Evolutionary conservation across 495 filamentous ascomycete genomes (phyloP).

Genomic region (Penicillium mononematosum): DNA sequence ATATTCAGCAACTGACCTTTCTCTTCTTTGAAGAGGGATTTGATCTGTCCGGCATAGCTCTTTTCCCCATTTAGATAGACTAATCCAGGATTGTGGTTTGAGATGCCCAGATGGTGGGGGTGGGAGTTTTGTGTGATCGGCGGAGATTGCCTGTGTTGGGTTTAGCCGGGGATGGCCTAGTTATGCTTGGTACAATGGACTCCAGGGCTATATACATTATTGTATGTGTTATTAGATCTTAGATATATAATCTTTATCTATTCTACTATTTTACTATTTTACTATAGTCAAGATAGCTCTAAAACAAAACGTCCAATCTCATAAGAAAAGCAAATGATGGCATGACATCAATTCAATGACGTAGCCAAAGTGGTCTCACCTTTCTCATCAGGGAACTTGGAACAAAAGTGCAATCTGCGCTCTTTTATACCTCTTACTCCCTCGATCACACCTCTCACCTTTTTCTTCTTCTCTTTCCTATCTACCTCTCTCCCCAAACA

Average conservation of each 20-base stretch:
- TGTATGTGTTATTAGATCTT: neutral
- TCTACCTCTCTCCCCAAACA: neutral
- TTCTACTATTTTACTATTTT: neutral
- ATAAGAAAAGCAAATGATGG: neutral
- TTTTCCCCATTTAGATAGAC: slow-evolving; percentile 33
- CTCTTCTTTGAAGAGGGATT: slow-evolving; percentile 33
- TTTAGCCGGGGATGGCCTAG: slow-evolving; percentile 13
- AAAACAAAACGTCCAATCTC: neutral
- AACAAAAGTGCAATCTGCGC: neutral
- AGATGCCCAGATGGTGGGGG: slow-evolving; percentile 5
- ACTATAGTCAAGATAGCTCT: neutral
- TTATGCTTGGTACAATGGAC: slow-evolving; percentile 7
- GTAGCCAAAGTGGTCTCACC: slow-evolving; percentile 15
- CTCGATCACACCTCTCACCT: neutral
- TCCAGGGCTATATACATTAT: too few species aligned
- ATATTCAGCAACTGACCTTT: slow-evolving; percentile 32
- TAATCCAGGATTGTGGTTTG: slow-evolving; percentile 1
- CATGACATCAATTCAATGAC: slow-evolving; percentile 48
- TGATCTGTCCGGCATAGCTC: slow-evolving; percentile 33
- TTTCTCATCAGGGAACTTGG: neutral
- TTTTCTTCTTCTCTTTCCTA: neutral
- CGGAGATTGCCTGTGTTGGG: slow-evolving; percentile 11
- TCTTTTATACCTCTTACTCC: neutral
- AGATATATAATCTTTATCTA: neutral
- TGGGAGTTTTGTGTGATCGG: slow-evolving; percentile 22